Conservation (phyloP, 1,284 basidiomycete species). For the Meripilus lineatus region DNA sequence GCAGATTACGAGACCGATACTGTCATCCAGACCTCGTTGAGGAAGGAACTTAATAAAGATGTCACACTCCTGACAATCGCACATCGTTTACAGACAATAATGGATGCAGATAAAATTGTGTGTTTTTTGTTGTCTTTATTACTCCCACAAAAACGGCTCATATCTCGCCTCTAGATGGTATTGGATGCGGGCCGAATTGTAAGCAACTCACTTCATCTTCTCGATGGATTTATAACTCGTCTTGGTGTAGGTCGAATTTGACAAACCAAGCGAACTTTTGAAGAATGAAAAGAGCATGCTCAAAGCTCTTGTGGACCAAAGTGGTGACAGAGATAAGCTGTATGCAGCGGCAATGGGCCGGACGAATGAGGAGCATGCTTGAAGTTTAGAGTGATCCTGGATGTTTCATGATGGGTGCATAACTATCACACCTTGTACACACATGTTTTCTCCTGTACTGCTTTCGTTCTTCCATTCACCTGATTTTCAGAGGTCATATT, state of each 20-base stretch:
- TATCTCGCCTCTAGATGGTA: slow-evolving; percentile 11
- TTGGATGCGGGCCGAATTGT: slow-evolving; percentile 5
- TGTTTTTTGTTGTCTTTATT: slow-evolving; percentile 12
- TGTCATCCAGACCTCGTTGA: slow-evolving; percentile 51
- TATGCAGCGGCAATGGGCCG: too few relatives aligned
- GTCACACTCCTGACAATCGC: slow-evolving; percentile 61
- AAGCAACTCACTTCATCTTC: neutral
- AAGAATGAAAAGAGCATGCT: slow-evolving; percentile 45
- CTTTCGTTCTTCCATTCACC: too few relatives aligned
- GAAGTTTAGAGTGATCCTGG: too few relatives aligned
- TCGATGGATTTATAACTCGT: neutral
- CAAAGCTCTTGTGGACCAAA: slow-evolving; percentile 54
- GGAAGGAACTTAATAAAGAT: slow-evolving; percentile 44
- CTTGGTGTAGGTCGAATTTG: slow-evolving; percentile 45
- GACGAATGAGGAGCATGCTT: too few relatives aligned
- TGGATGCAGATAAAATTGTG: slow-evolving; percentile 45
- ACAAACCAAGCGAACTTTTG: slow-evolving; percentile 57
- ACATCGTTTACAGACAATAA: slow-evolving; percentile 64
- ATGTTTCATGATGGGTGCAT: too few relatives aligned
- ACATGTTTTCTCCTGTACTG: too few relatives aligned
- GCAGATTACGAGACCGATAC: slow-evolving; percentile 50
- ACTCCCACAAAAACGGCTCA: neutral
- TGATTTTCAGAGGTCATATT: too few relatives aligned
- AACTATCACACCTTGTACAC: too few relatives aligned
- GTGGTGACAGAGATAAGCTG: slow-evolving; percentile 41